A percentile compares a stretch with the other conserved stretches of the same genome.
Evolutionary conservation across 2,329 filamentous ascomycete species (phyloP).

Genomic region (Hymenoscyphus scutula): DNA sequence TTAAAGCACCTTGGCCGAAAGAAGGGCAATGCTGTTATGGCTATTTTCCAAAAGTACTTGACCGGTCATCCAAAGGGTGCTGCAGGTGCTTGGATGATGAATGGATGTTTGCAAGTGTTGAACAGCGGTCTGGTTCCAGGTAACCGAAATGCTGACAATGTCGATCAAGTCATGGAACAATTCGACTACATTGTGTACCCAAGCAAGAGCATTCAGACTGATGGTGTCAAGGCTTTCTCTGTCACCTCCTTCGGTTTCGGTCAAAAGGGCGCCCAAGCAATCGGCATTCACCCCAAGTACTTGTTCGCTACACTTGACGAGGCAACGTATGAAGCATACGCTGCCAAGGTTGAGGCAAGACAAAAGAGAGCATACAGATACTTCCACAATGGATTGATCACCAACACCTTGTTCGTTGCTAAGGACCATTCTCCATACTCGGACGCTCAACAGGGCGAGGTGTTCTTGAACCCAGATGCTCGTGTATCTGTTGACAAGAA

Average conservation of each 20-base stretch:
- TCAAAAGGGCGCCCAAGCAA: slow-evolving; percentile 96
- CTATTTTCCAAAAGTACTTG: slow-evolving; percentile 99
- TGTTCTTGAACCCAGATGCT: slow-evolving; percentile 92
- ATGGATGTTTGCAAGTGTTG: slow-evolving; percentile 92
- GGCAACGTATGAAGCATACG: slow-evolving; percentile 77
- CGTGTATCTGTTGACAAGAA: slow-evolving; percentile 86
- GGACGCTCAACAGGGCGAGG: slow-evolving; percentile 78
- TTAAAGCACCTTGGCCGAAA: slow-evolving; percentile 89
- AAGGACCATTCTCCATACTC: slow-evolving; percentile 90
- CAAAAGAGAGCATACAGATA: slow-evolving; percentile 99
- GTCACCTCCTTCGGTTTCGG: slow-evolving; percentile 99
- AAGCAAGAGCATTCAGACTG: slow-evolving; percentile 91
- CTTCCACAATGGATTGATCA: slow-evolving; percentile 98
- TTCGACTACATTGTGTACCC: slow-evolving; percentile 98
- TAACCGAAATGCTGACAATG: slow-evolving; percentile 97
- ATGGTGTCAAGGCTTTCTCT: slow-evolving; percentile 97
- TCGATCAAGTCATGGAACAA: slow-evolving; percentile 94
- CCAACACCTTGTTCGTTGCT: slow-evolving; percentile 95
- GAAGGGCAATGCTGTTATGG: slow-evolving; percentile 93
- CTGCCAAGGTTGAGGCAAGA: slow-evolving; percentile 80
- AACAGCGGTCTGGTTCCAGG: slow-evolving; percentile 92
- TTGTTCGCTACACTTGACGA: slow-evolving; percentile 92
- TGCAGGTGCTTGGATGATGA: slow-evolving; percentile 99
- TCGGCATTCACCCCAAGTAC: slow-evolving; percentile 96
- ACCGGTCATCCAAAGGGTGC: slow-evolving; percentile 99